phyloP scores from a whole-genome alignment of 1,284 basidiomycete species.

The Meira miltonrushii region DNA sequence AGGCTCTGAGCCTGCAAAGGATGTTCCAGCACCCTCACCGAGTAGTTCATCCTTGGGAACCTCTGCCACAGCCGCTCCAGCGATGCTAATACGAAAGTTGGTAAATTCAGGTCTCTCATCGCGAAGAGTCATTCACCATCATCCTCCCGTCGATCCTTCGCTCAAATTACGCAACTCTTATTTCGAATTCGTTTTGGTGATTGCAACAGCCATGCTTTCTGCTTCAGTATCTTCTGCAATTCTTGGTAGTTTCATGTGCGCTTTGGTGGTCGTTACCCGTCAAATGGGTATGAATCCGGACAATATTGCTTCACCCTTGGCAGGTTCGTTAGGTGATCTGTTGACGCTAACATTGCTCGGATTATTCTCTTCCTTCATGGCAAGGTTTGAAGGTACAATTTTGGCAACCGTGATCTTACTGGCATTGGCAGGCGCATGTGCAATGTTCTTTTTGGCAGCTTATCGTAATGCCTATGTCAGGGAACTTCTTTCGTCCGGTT shows the following conservation, averaged over 20 bases:
- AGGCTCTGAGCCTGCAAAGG: not conserved
- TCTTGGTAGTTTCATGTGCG: conserved; percentile 88
- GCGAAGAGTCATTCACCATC: conserved; percentile 47
- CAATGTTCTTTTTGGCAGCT: conserved; percentile 59
- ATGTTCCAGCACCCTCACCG: not conserved
- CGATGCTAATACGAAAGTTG: not conserved
- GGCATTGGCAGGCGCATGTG: conserved; percentile 59
- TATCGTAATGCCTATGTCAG: conserved; percentile 65
- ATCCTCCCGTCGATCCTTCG: conserved; percentile 33
- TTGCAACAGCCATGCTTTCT: conserved; percentile 81
- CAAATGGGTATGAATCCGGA: conserved; percentile 77
- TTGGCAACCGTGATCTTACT: conserved; percentile 61
- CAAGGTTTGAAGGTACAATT: conserved; percentile 52
- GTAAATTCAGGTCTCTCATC: too few relatives aligned
- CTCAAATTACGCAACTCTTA: conserved; percentile 52
- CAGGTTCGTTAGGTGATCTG: conserved; percentile 85
- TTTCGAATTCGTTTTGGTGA: conserved; percentile 69
- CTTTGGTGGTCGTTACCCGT: conserved; percentile 73
- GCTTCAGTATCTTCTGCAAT: conserved; percentile 73
- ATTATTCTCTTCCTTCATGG: conserved; percentile 47
- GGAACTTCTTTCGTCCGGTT: conserved; percentile 73
- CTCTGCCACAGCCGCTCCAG: not conserved
- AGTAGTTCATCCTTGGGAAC: too few relatives aligned
- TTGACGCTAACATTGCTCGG: conserved; percentile 63
- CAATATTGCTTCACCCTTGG: conserved; percentile 90